Percentiles rank a stretch among this genome's conserved stretches.
Evolutionary conservation across 345 rosid genomes (phyloP).

Genomic region (Syzygium aqueum): DNA sequence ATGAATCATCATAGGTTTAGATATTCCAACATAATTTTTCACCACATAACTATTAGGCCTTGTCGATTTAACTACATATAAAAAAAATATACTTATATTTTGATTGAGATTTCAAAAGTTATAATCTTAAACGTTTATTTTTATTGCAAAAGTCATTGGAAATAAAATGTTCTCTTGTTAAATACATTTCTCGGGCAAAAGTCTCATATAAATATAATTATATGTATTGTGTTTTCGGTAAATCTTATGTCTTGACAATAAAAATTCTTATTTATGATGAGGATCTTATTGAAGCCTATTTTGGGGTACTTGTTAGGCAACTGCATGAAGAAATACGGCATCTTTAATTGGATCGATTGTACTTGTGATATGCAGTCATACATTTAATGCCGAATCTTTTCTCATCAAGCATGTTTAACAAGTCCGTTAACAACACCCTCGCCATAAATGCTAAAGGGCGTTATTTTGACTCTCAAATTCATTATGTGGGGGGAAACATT

Average conservation of each 20-base stretch:
- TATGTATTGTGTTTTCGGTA: neutral
- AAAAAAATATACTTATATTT: neutral
- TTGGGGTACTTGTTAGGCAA: neutral
- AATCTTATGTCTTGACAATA: neutral
- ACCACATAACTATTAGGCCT: neutral
- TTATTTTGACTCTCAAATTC: neutral
- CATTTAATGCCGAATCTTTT: too few relatives aligned
- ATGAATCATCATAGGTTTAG: neutral
- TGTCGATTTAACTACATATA: rapidly evolving
- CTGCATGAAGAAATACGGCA: rapidly evolving
- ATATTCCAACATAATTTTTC: neutral
- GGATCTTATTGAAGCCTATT: neutral
- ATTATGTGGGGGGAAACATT: neutral
- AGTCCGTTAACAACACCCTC: neutral
- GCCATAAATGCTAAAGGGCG: neutral
- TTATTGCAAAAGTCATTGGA: too few relatives aligned
- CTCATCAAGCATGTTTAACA: neutral
- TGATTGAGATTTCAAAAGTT: neutral
- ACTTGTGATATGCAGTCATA: neutral
- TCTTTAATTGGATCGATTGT: neutral
- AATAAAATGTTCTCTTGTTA: too few relatives aligned
- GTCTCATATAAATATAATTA: neutral
- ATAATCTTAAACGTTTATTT: neutral
- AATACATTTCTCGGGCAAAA: too few relatives aligned
- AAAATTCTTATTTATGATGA: neutral